Evolutionary conservation across 1,284 basidiomycete genomes (phyloP), one percentile per base, ranked within the genome.

Genomic region (Gymnopus androsaceus): DNA sequence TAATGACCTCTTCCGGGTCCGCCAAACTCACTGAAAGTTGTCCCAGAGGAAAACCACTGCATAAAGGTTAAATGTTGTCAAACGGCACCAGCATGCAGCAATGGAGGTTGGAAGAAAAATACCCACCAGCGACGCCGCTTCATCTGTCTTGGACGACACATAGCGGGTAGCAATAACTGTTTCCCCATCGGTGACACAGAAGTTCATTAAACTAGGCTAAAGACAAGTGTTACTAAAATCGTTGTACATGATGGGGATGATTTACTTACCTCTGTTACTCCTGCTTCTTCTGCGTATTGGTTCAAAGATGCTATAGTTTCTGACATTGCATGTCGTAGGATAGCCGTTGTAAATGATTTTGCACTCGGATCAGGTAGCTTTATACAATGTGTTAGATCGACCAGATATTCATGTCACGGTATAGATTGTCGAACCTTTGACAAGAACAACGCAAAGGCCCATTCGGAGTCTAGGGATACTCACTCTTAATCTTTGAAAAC

Each of bases 391-490:
- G 59, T 55, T 48, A 54, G 59, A 61, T 53, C 36, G 57, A 28
- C 37, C 40, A 23, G 31, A 47, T 49, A n/a, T n/a, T n/a, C 5
- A 9, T 46, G 44, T 25, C 50, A n/a, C n/a, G n/a, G 15, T 31
- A 48, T 45, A 30, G 7, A 62, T 74, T n/a, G n/a, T n/a, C n/a
- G 47, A 50, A 88, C 93, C 76, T 91, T 94, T 3, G 92, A 91
- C 21, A 98, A 73, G 70, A 95, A 92, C 47, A 96, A 74, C 9
- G 92, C 94, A 67, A 97, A 98, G 5, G 92, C 88, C 94, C 94
- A 97, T 78, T 98, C 94, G 1, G 94, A 95, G 71, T 96, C 94
- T 91, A n/a, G n/a, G n/a, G n/a, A n/a, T n/a, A n/a, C n/a, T n/a
- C n/a, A n/a, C n/a, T n/a, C n/a, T n/a, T n/a, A n/a, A n/a, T n/a